Evolutionary conservation across 2,329 filamentous ascomycete genomes (phyloP).

Genomic region (Aspergillus hiratsukae): DNA sequence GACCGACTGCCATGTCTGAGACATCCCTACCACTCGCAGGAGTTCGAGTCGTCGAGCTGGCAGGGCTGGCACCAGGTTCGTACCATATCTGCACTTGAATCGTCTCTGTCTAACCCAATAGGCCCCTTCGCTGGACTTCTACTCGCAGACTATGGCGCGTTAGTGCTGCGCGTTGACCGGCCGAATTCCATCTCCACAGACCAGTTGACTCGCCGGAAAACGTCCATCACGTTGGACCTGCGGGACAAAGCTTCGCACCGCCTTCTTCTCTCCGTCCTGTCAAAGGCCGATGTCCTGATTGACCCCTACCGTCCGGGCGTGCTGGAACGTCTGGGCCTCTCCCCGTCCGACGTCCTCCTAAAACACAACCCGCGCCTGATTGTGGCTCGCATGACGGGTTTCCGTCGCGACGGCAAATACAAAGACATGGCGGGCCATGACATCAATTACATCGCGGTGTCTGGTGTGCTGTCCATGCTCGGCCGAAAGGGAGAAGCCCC

Average conservation of each 20-base stretch:
- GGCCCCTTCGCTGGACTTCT: slow-evolving; percentile 86
- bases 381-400: slow-evolving; percentile 83
- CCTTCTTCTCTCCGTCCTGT: slow-evolving; percentile 63
- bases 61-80: slow-evolving; percentile 61
- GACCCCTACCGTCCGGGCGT: slow-evolving; percentile 92
- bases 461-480: slow-evolving; percentile 71
- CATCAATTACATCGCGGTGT: slow-evolving; percentile 92
- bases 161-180: slow-evolving; percentile 80
- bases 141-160: slow-evolving; percentile 83
- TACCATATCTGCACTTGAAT: not conserved
- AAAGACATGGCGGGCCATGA: slow-evolving; percentile 87
- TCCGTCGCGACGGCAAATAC: slow-evolving; percentile 81
- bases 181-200: slow-evolving; percentile 56
- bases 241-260: slow-evolving; percentile 61
- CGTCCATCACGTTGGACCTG: slow-evolving; percentile 74
- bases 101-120: slow-evolving; percentile 32
- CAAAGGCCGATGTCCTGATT: slow-evolving; percentile 71
- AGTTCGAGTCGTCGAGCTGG: slow-evolving; percentile 62
- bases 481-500: slow-evolving; percentile 67
- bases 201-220: slow-evolving; percentile 73
- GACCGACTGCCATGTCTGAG: slow-evolving; percentile 13
- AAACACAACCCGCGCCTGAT: slow-evolving; percentile 69
- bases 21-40: slow-evolving; percentile 55
- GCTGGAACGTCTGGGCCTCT: slow-evolving; percentile 76
- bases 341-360: slow-evolving; percentile 61